These are phyloP conservation scores for Arthroderma sp. DNA, from an alignment of 2,329 filamentous ascomycete species.

Conservation along the genomic window DNA sequence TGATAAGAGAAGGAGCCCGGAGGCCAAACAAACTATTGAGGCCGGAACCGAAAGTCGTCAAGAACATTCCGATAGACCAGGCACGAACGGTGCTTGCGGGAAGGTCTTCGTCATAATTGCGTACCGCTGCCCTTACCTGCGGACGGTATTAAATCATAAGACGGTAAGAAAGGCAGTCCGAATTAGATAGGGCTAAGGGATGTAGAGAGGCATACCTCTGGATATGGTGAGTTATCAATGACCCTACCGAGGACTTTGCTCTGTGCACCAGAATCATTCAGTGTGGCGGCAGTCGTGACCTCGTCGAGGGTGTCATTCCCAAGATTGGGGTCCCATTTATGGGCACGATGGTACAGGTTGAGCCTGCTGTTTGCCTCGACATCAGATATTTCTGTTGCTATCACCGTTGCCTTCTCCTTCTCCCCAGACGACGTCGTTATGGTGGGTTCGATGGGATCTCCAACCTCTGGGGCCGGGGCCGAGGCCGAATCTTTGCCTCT, in stretches of 20 bases:
- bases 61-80: conserved; percentile 50
- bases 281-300: conserved; percentile 41
- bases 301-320: conserved; percentile 51
- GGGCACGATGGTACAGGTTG: conserved; percentile 19
- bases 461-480: not conserved
- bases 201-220: conserved; percentile 40
- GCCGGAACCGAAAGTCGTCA: conserved; percentile 51
- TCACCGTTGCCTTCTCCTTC: not conserved
- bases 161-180: not conserved
- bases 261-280: conserved; percentile 2
- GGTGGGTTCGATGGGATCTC: not conserved
- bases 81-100: conserved; percentile 54
- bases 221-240: conserved; percentile 56
- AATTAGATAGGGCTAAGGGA: not conserved
- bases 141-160: conserved; percentile 14
- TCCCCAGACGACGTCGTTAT: not conserved
- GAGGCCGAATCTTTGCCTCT: not conserved
- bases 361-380: conserved; percentile 8
- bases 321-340: conserved; percentile 54
- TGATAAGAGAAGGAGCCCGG: conserved; percentile 47
- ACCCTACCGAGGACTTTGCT: conserved; percentile 40
- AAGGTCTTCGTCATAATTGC: conserved; percentile 53
- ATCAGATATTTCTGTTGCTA: not conserved
- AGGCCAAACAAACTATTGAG: conserved; percentile 49
- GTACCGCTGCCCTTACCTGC: conserved; percentile 45